phyloP scores from a whole-genome alignment of 805 yeast genomes.

The Yamadazyma nakazawae region DNA sequence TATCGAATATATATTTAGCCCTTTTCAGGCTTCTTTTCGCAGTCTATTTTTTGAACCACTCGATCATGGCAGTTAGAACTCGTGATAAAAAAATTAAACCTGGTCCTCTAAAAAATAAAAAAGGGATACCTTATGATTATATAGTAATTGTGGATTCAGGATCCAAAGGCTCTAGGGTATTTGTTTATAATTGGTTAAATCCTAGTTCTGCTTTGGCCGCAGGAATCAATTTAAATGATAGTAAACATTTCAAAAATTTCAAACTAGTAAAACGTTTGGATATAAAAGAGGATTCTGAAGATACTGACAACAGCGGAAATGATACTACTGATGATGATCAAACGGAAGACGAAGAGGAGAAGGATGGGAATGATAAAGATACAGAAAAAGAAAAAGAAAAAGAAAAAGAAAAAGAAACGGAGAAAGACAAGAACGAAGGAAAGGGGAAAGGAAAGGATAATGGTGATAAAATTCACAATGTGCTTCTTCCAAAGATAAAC shows the following conservation, averaged over 20 bases:
- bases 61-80: background rate
- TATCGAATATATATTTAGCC: no score
- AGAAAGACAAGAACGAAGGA: slow-evolving; percentile 38
- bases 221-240: slow-evolving; percentile 15
- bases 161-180: slow-evolving; percentile 62
- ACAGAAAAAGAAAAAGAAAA: slow-evolving; percentile 6
- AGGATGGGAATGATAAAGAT: background rate
- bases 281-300: background rate
- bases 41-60: background rate
- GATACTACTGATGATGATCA: slow-evolving; percentile 4
- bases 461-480: background rate
- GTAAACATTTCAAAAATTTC: slow-evolving; percentile 1
- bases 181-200: slow-evolving; percentile 54
- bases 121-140: slow-evolving; percentile 55
- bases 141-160: slow-evolving; percentile 64
- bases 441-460: slow-evolving; percentile 21
- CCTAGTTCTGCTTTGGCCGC: slow-evolving; percentile 28
- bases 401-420: slow-evolving; percentile 29
- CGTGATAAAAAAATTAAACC: slow-evolving; percentile 6
- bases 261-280: slow-evolving; percentile 15
- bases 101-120: slow-evolving; percentile 36
- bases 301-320: slow-evolving; percentile 8
- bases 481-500: slow-evolving; percentile 27
- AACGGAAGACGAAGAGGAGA: slow-evolving; percentile 1
- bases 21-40: background rate